Conservation (phyloP, 2,329 filamentous ascomycete genomes). For the Didymella lethalis region DNA sequence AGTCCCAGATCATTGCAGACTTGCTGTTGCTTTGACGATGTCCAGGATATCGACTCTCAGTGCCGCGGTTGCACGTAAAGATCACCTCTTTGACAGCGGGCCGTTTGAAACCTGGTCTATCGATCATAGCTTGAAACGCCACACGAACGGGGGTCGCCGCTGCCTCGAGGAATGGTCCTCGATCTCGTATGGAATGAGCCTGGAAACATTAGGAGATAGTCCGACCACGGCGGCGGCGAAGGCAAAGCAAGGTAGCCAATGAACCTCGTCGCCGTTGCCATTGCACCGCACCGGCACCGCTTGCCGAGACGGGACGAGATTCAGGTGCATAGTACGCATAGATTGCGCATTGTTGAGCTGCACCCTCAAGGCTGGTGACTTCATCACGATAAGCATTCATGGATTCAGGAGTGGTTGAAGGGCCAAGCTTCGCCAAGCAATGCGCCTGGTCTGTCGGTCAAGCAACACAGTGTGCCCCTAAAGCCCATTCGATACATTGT, state of each 20-base stretch:
- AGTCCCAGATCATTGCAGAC: neutral
- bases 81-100: constrained; percentile 15
- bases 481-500: neutral
- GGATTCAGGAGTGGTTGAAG: neutral
- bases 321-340: neutral
- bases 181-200: constrained; percentile 3
- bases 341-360: constrained; percentile 18
- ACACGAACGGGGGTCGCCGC: constrained; percentile 9
- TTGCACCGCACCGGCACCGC: neutral
- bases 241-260: neutral
- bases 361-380: constrained; percentile 6
- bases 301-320: neutral
- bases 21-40: neutral
- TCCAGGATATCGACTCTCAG: neutral
- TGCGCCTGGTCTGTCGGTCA: neutral
- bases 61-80: neutral
- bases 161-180: constrained; percentile 1
- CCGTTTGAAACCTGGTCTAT: constrained; percentile 11
- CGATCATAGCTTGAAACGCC: constrained; percentile 12
- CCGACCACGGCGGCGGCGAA: neutral
- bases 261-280: neutral
- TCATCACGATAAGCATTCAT: constrained; percentile 12
- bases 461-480: neutral
- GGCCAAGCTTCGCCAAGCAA: constrained; percentile 15
- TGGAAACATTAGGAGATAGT: neutral